A percentile compares a stretch with the other conserved stretches of the same genome.
Conservation (phyloP, 805 yeast species). For the Starmerella stellata region DNA sequence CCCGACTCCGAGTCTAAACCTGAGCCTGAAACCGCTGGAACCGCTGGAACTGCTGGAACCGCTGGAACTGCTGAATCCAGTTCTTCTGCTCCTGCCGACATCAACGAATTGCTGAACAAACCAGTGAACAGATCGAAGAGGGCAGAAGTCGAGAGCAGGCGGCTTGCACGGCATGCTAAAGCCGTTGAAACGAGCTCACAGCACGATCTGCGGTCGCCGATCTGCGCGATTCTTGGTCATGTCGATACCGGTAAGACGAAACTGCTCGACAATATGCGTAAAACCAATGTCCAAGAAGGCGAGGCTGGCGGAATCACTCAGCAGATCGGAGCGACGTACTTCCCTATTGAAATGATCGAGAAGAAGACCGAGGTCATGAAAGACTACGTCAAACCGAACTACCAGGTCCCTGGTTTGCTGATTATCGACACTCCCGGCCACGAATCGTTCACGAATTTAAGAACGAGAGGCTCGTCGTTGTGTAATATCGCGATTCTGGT, state of each 20-base stretch:
- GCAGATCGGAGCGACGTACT: conserved; percentile 98
- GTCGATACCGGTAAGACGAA: conserved; percentile 99
- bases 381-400: conserved; percentile 54
- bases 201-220: conserved; percentile 82
- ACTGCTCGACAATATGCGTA: conserved; percentile 88
- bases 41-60: conserved; percentile 18
- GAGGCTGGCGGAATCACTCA: conserved; percentile 99
- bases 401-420: conserved; percentile 91
- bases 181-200: conserved; percentile 26
- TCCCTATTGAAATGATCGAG: conserved; percentile 88
- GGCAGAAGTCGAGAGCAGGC: conserved; percentile 27
- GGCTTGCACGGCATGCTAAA: conserved; percentile 23
- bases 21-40: conserved; percentile 14
- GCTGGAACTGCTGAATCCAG: conserved; percentile 17
- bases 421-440: conserved; percentile 99
- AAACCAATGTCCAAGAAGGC: conserved; percentile 98
- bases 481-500: conserved; percentile 98
- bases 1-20: conserved; percentile 9
- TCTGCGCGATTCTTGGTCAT: conserved; percentile 97
- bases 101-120: conserved; percentile 7
- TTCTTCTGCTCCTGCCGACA: conserved; percentile 16
- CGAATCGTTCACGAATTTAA: conserved; percentile 93
- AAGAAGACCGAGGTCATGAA: conserved; percentile 86
- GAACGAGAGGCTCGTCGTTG: conserved; percentile 96
- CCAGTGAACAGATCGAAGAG: conserved; percentile 24